A percentile compares a stretch with the other conserved stretches of the same genome.
These are phyloP conservation scores for Epichloe scottii DNA, from an alignment of 2,329 filamentous ascomycete species.

Conservation along the genomic window DNA sequence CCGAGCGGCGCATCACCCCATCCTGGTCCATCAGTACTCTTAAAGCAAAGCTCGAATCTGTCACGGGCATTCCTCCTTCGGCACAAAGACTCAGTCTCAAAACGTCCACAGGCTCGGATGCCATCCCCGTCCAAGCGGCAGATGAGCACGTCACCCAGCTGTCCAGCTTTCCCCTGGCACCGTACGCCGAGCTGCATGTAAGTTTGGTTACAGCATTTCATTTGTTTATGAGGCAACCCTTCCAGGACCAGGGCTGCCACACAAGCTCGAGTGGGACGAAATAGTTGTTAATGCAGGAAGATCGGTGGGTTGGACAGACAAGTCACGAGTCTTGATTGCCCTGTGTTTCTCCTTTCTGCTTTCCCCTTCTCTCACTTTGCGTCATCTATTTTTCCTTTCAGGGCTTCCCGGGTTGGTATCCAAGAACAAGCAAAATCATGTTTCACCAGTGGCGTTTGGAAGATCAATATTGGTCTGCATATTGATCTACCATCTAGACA, in stretches of 20 bases:
- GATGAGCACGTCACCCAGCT: slow-evolving; percentile 62
- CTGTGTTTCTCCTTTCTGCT: neutral
- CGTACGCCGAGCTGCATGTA: slow-evolving; percentile 72
- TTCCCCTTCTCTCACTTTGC: neutral
- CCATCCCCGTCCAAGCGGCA: slow-evolving; percentile 51
- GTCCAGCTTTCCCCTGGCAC: slow-evolving; percentile 51
- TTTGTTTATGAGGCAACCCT: slow-evolving; percentile 6
- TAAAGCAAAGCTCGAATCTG: slow-evolving; percentile 77
- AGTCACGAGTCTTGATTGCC: neutral
- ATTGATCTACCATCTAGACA: neutral
- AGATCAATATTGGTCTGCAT: neutral
- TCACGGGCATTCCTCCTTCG: slow-evolving; percentile 79
- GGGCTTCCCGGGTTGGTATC: neutral
- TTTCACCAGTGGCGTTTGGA: neutral
- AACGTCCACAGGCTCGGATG: slow-evolving; percentile 38
- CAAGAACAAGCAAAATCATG: neutral
- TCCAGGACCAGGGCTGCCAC: slow-evolving; percentile 2
- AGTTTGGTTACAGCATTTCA: slow-evolving; percentile 28
- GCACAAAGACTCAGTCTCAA: slow-evolving; percentile 67
- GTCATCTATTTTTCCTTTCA: neutral
- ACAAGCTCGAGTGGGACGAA: neutral
- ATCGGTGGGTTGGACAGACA: neutral
- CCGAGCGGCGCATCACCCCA: slow-evolving; percentile 83
- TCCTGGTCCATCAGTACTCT: slow-evolving; percentile 80
- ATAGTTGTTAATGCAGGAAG: neutral